Percentiles rank a stretch among this genome's conserved stretches.
Conservation (phyloP, 331 rosid species). For the Malus hybrid region DNA sequence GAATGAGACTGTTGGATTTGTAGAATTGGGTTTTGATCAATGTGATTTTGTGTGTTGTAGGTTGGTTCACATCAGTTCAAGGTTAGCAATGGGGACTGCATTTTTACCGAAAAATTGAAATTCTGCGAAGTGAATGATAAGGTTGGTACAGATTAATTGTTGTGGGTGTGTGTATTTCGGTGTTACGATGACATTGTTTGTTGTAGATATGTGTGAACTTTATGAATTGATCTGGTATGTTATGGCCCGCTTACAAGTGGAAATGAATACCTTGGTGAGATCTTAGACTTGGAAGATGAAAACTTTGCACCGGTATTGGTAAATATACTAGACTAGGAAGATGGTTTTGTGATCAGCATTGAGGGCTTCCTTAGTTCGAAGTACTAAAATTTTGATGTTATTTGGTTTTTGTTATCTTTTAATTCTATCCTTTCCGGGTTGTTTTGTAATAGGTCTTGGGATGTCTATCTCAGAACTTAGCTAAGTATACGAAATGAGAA, state of each 20-base stretch:
- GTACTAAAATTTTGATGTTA: not conserved
- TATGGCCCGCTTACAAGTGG: not conserved
- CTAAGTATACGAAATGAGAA: not conserved
- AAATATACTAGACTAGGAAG: not conserved
- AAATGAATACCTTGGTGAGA: not conserved
- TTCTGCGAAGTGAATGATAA: constrained; percentile 87
- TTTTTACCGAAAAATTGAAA: constrained; percentile 81
- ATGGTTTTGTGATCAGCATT: not conserved
- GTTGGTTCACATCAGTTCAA: constrained; percentile 93
- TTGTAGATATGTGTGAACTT: not conserved
- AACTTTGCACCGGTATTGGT: not conserved
- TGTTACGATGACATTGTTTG: not conserved
- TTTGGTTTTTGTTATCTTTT: not conserved
- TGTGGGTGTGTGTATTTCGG: not conserved
- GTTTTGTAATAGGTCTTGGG: not conserved
- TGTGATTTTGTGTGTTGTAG: constrained; percentile 18
- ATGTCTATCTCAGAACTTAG: not conserved
- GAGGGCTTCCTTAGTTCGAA: not conserved
- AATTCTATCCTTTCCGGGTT: not conserved
- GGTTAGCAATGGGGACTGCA: constrained; percentile 76
- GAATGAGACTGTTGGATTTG: not conserved
- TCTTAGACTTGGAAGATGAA: no score
- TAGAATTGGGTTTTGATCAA: not conserved
- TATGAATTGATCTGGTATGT: not conserved
- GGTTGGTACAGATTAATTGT: constrained; percentile 33